These are phyloP conservation scores for Pythium apleroticum DNA, from an alignment of 352 stramenopile genomes.

Conservation along the genomic window DNA sequence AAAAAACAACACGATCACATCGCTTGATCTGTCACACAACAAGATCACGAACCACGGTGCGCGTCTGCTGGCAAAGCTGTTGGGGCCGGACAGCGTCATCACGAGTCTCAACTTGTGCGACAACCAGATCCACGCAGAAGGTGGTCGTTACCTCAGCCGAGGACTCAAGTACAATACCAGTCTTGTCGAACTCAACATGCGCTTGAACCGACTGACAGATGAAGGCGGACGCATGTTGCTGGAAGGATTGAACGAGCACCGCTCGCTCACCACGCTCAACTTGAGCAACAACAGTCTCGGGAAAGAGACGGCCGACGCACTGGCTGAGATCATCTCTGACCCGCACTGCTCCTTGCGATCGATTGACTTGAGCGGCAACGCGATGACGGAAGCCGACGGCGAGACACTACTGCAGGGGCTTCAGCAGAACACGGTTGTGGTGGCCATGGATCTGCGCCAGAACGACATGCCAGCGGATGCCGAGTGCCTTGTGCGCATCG, in stretches of 20 bases:
- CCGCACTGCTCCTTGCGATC: constrained; percentile 55
- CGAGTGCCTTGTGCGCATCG: constrained; percentile 59
- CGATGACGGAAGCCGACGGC: constrained; percentile 59
- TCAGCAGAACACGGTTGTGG: constrained; percentile 53
- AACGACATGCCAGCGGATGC: constrained; percentile 73
- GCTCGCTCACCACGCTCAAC: constrained; percentile 72
- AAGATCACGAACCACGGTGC: constrained; percentile 94
- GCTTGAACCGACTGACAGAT: constrained; percentile 91
- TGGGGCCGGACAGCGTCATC: constrained; percentile 88
- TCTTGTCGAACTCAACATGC: constrained; percentile 88
- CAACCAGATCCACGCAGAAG: constrained; percentile 94
- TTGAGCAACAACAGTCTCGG: constrained; percentile 83
- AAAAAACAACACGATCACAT: constrained; percentile 91
- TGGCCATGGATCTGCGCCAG: constrained; percentile 75
- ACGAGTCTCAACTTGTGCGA: constrained; percentile 89
- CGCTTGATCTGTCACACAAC: constrained; percentile 94
- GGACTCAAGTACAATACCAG: constrained; percentile 89
- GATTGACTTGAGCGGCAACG: constrained; percentile 86
- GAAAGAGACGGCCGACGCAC: constrained; percentile 62
- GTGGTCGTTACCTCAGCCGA: constrained; percentile 87
- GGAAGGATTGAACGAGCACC: constrained; percentile 78
- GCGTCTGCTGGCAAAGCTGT: constrained; percentile 87
- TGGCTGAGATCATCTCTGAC: constrained; percentile 76
- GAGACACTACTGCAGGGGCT: constrained; percentile 60
- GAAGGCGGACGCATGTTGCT: constrained; percentile 88